phyloP scores from a whole-genome alignment of 768 basidiomycete genomes.

The Termitomyces sp. region DNA sequence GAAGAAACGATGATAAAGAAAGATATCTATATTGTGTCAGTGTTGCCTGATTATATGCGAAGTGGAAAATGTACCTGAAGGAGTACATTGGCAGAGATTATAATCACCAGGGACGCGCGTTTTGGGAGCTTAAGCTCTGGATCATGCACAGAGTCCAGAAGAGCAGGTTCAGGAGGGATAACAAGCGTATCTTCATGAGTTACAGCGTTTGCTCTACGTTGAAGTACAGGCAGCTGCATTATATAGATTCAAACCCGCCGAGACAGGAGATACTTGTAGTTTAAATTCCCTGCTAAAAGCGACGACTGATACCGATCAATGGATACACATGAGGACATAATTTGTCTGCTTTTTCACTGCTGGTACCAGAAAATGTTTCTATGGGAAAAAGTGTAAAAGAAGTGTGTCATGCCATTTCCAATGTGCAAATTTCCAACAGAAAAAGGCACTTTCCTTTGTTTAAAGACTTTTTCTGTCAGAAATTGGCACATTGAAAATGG shows the following conservation, averaged over 20 bases:
- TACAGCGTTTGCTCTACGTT: neutral
- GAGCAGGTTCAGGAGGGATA: neutral
- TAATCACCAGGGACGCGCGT: slow-evolving; percentile 36
- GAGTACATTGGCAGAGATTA: slow-evolving; percentile 34
- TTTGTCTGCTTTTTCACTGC: no score
- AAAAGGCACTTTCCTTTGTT: no score
- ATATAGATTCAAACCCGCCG: neutral
- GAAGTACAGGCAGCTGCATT: neutral
- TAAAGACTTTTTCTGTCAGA: no score
- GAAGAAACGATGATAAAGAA: slow-evolving; percentile 71
- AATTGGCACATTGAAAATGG: no score
- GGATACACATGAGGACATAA: no score
- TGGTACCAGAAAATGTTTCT: no score
- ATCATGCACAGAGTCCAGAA: slow-evolving; percentile 2
- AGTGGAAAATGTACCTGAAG: slow-evolving; percentile 12
- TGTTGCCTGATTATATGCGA: neutral
- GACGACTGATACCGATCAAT: neutral
- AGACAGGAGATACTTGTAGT: neutral
- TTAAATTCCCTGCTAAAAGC: no score
- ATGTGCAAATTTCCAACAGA: no score
- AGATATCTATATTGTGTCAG: slow-evolving; percentile 36
- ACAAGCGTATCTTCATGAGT: neutral
- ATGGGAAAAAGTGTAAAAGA: no score
- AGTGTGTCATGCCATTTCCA: no score
- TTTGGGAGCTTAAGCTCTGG: slow-evolving; percentile 45